Evolutionary conservation across 306 rosid species (phyloP).

Genomic region (Abrus precatorius): DNA sequence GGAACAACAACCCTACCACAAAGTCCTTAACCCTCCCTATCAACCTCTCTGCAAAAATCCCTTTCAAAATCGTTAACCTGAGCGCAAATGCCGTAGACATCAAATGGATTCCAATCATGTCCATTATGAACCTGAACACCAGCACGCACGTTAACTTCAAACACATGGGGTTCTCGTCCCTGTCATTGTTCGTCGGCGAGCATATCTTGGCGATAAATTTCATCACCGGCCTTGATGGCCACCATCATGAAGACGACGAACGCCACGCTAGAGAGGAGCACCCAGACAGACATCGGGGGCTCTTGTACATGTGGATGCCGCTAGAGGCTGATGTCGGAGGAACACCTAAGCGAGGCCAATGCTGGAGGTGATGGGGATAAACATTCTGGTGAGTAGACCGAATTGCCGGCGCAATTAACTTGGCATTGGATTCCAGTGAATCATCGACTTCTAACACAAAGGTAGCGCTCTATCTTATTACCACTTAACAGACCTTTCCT

Average conservation of each 20-base stretch:
- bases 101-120: conserved; percentile 8
- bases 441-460: too few species aligned
- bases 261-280: conserved; percentile 21
- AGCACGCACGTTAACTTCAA: background rate
- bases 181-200: background rate
- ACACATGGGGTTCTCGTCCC: background rate
- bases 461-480: too few species aligned
- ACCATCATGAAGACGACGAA: conserved; percentile 26
- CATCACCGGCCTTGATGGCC: conserved; percentile 10
- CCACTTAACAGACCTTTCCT: too few species aligned
- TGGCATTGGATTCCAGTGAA: too few species aligned
- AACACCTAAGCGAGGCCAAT: conserved; percentile 69
- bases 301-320: background rate
- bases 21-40: background rate
- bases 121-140: conserved; percentile 14
- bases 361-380: conserved; percentile 68
- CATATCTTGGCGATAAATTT: background rate
- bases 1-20: background rate
- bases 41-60: background rate
- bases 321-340: conserved; percentile 3
- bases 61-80: conserved; percentile 6
- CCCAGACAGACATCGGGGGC: conserved; percentile 26
- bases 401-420: too few species aligned
- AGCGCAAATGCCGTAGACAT: background rate
- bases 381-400: conserved; percentile 57